These are phyloP conservation scores for Paramyrothecium sp. DNA, from an alignment of 2,329 filamentous ascomycete species.

Conservation along the genomic window DNA sequence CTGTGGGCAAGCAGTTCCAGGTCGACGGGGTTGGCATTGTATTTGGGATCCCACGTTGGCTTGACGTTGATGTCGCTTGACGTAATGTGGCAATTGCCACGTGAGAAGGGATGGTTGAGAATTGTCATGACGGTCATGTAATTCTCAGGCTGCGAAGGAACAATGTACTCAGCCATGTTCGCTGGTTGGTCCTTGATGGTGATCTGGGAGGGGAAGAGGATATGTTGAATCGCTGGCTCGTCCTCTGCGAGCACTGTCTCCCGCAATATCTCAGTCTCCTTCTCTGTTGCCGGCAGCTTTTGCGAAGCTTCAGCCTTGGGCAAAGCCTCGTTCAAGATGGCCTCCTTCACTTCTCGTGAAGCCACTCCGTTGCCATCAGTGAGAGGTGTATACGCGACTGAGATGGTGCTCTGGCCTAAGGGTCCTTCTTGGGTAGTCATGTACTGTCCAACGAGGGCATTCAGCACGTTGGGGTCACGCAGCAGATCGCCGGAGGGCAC, in stretches of 20 bases:
- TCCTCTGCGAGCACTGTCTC: conserved; percentile 20
- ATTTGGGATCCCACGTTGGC: conserved; percentile 54
- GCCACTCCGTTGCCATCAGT: conserved; percentile 25
- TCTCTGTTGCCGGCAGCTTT: conserved; percentile 13
- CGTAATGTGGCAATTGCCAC: conserved; percentile 58
- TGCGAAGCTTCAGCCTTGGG: conserved; percentile 6
- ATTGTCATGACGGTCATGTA: conserved; percentile 55
- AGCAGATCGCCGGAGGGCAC: conserved; percentile 27
- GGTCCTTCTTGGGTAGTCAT: conserved; percentile 18
- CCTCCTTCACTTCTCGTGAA: conserved; percentile 16
- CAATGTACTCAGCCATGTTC: conserved; percentile 19
- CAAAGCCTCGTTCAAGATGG: conserved; percentile 16
- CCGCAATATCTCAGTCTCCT: conserved; percentile 15
- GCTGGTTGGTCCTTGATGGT: conserved; percentile 20
- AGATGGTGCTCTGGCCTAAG: conserved; percentile 38
- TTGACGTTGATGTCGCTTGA: conserved; percentile 36
- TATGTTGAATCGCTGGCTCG: conserved; percentile 31
- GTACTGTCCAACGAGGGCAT: conserved; percentile 31
- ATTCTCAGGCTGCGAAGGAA: conserved; percentile 32
- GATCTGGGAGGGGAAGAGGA: conserved; percentile 30
- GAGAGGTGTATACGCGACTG: conserved; percentile 31
- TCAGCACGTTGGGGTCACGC: conserved; percentile 28
- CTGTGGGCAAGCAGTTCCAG: conserved; percentile 21
- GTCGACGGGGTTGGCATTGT: conserved; percentile 55
- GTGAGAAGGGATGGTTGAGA: conserved; percentile 59